Percentiles rank a stretch among this genome's conserved stretches.
phyloP scores from a whole-genome alignment of 129 eudicot species.

The Sambucus nigra region DNA sequence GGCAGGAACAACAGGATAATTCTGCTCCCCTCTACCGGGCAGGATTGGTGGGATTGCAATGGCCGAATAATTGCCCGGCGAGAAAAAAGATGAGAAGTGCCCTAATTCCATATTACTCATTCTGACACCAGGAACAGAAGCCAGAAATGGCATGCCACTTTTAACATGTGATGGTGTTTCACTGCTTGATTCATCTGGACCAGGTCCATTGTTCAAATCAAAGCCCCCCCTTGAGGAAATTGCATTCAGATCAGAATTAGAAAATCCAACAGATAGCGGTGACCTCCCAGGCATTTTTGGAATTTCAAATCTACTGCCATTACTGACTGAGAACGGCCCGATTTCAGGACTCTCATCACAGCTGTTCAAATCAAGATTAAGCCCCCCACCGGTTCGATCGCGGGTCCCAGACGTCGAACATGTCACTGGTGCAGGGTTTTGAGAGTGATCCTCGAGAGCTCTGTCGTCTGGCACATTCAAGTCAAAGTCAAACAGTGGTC shows the following conservation, averaged over 20 bases:
- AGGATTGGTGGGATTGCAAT: slow-evolving; percentile 42
- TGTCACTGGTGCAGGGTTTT: slow-evolving; percentile 10
- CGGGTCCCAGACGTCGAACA: not conserved
- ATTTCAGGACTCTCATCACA: slow-evolving; percentile 57
- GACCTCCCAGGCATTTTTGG: slow-evolving; percentile 23
- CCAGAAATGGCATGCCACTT: slow-evolving; percentile 23
- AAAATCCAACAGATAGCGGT: slow-evolving; percentile 15
- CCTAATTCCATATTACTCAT: slow-evolving; percentile 45
- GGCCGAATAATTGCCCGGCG: slow-evolving; percentile 49
- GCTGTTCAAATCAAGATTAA: slow-evolving; percentile 67
- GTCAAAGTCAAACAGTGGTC: slow-evolving; percentile 57
- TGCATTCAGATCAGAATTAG: slow-evolving; percentile 19
- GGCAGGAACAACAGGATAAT: slow-evolving; percentile 35
- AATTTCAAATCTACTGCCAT: slow-evolving; percentile 18
- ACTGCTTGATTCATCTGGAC: slow-evolving; percentile 42
- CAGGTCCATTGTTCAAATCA: slow-evolving; percentile 71
- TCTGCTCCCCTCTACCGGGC: slow-evolving; percentile 47
- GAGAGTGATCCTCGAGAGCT: slow-evolving; percentile 37
- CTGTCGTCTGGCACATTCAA: slow-evolving; percentile 57
- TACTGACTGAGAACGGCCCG: slow-evolving; percentile 36
- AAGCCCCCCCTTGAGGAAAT: slow-evolving; percentile 59
- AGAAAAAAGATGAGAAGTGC: slow-evolving; percentile 56
- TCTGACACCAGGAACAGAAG: slow-evolving; percentile 38
- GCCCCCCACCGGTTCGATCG: slow-evolving; percentile 27
- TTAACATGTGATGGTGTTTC: slow-evolving; percentile 17